These are phyloP conservation scores for Fusarium sp. DNA, from an alignment of 2,329 filamentous ascomycete genomes.

Conservation along the genomic window DNA sequence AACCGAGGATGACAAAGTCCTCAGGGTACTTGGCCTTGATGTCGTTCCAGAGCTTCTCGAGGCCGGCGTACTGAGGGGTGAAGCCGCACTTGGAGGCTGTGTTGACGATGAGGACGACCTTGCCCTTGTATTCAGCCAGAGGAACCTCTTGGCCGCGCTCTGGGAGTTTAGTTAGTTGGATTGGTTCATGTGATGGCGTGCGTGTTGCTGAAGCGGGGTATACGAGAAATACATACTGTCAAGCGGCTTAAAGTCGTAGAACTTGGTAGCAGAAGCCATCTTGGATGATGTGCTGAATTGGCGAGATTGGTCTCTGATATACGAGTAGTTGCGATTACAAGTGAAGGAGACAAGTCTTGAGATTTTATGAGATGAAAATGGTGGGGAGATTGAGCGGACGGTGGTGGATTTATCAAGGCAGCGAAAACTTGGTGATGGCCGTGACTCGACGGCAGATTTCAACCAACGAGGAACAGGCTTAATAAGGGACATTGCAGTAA, in stretches of 20 bases:
- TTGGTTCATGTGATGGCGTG: background rate
- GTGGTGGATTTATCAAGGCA: conserved; percentile 35
- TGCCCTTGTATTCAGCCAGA: conserved; percentile 80
- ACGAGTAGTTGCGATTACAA: conserved; percentile 14
- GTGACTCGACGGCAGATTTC: conserved; percentile 3
- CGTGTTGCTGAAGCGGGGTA: conserved; percentile 7
- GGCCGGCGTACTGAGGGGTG: conserved; percentile 91
- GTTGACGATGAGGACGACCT: conserved; percentile 96
- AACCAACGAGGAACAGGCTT: conserved; percentile 28
- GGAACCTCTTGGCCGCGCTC: conserved; percentile 74
- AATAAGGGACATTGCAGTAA: conserved; percentile 13
- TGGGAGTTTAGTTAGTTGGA: conserved; percentile 38
- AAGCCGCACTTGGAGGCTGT: conserved; percentile 99
- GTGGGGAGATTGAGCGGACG: conserved; percentile 24
- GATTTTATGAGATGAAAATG: conserved; percentile 31
- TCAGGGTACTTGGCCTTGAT: conserved; percentile 75
- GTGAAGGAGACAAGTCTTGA: conserved; percentile 3
- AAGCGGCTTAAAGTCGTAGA: conserved; percentile 87
- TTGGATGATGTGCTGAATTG: conserved; percentile 31
- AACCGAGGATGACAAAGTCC: conserved; percentile 89
- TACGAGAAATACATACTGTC: conserved; percentile 70
- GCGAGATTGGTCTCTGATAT: conserved; percentile 6
- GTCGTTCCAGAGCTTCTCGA: conserved; percentile 89
- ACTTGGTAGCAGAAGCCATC: conserved; percentile 59
- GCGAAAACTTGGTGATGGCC: conserved; percentile 15